These are phyloP conservation scores for Aotearoamyces nothofagi DNA, from an alignment of 2,329 filamentous ascomycete genomes.

Conservation along the genomic window DNA sequence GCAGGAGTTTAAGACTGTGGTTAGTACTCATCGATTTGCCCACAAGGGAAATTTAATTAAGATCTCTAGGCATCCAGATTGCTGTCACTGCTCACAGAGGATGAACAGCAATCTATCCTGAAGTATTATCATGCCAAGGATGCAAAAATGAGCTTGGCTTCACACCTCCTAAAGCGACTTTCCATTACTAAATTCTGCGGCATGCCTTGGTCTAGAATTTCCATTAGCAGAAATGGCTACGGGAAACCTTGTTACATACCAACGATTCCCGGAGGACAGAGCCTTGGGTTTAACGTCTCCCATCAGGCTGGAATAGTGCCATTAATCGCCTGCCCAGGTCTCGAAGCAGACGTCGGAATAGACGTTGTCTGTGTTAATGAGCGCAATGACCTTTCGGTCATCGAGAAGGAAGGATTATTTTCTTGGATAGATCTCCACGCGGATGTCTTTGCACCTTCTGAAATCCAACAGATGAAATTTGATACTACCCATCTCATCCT, in stretches of 20 bases:
- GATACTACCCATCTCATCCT: conserved; percentile 16
- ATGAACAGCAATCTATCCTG: conserved; percentile 41
- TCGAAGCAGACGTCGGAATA: conserved; percentile 42
- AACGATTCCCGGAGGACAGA: conserved; percentile 3
- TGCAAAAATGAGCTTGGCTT: conserved; percentile 60
- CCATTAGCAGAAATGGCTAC: conserved; percentile 36
- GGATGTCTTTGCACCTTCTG: conserved; percentile 50
- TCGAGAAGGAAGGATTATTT: conserved; percentile 44
- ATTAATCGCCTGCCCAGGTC: conserved; percentile 32
- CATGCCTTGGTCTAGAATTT: conserved; percentile 45
- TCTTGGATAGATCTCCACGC: conserved; percentile 57
- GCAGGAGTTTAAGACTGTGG: no score
- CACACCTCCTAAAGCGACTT: conserved; percentile 59
- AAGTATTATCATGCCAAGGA: conserved; percentile 53
- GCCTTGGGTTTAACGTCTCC: conserved; percentile 55
- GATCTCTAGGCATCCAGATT: conserved; percentile 39
- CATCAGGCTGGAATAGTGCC: conserved; percentile 66
- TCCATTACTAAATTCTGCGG: conserved; percentile 42
- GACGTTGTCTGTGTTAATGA: conserved; percentile 67
- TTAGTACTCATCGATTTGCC: no score
- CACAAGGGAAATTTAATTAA: no score
- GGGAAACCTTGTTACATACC: conserved; percentile 26
- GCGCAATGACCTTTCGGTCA: conserved; percentile 43
- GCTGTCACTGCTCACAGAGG: conserved; percentile 32
- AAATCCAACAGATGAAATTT: conserved; percentile 45